Evolutionary conservation across 768 basidiomycete genomes (phyloP), one percentile per base, ranked within the genome.

Genomic region (Mrakia gelida): DNA sequence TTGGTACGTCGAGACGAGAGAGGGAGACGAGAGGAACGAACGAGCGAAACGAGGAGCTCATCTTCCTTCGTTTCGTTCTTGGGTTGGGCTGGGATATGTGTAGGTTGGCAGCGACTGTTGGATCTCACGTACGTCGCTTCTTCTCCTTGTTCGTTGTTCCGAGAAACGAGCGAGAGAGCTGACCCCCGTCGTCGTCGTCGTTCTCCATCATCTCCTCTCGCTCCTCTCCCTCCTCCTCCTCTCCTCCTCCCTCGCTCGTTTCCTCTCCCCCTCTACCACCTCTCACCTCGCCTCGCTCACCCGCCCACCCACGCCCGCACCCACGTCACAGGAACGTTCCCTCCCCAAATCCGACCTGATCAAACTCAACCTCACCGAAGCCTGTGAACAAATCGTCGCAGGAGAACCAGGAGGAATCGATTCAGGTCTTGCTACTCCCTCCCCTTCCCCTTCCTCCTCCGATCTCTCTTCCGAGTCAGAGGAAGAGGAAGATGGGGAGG

Each of bases 101-200:
- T 30, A 78, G 77, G 77, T 65, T 78, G 8, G 77, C 73, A 59
- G 77, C 77, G 8, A 78, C 77, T 10, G 73, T 78, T 52, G 77
- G 77, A 59, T 78, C 77, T 18, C 49, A 38, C 59, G 77, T 75
- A 28, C 30, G 77, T 75, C 30, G 6, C 45, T 49, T 49, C 45
- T 49, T 15, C 49, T 52, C 49, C 7, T 16, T 18, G 9, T 1
- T 13, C 45, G 11, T 15, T 13, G 45, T 45, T 15, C 45, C 45
- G 45, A 13, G 2, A 45, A 45, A 11, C 45, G 45, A 45, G 45
- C 5, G 45, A 45, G 15, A 10, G 45, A 45, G 45, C 9, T 15
- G 45, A 45, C 9, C 26, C 15, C 21, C 28, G 4, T 62, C 18
- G n/a, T n/a, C n/a, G n/a, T n/a, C n/a, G n/a, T n/a, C n/a, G n/a